These are phyloP conservation scores for Grifola frondosa DNA, from an alignment of 1,284 basidiomycete genomes.

Conservation along the genomic window DNA sequence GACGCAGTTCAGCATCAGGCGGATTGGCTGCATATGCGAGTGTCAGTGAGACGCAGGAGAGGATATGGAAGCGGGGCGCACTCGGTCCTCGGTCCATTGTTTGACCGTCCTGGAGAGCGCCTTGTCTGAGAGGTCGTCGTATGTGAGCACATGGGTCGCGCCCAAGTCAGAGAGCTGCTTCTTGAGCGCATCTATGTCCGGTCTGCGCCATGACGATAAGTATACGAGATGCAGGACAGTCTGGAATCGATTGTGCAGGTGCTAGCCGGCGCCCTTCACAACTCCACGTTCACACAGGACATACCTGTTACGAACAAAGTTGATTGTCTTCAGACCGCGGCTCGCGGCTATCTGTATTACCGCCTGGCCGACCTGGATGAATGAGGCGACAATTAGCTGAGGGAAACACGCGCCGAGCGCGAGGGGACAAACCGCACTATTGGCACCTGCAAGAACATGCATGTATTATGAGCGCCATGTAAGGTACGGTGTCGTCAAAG, in stretches of 20 bases:
- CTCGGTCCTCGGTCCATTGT: slow-evolving; percentile 61
- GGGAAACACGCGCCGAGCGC: too few relatives aligned
- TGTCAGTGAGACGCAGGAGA: not conserved
- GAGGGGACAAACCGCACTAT: slow-evolving; percentile 74
- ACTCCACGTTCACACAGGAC: too few relatives aligned
- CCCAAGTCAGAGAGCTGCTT: slow-evolving; percentile 57
- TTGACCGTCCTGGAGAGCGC: slow-evolving; percentile 49
- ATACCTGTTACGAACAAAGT: slow-evolving; percentile 73
- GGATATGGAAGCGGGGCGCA: slow-evolving; percentile 3
- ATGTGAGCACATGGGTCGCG: slow-evolving; percentile 72
- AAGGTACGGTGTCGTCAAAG: not conserved
- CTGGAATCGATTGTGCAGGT: too few relatives aligned
- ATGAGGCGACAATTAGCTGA: not conserved
- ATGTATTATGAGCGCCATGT: not conserved
- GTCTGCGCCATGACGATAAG: slow-evolving; percentile 36
- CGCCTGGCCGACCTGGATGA: slow-evolving; percentile 66
- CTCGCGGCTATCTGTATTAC: slow-evolving; percentile 80
- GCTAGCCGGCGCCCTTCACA: too few relatives aligned
- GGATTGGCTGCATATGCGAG: slow-evolving; percentile 43
- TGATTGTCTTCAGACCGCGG: slow-evolving; percentile 69
- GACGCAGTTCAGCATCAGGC: slow-evolving; percentile 78
- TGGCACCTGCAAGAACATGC: slow-evolving; percentile 45
- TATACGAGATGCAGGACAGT: too few relatives aligned
- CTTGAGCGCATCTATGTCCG: slow-evolving; percentile 51
- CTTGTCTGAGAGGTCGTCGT: slow-evolving; percentile 66